Evolutionary conservation across 805 yeast genomes (phyloP), one percentile per base, ranked within the genome.

Genomic region (Yarrowia bubula): DNA sequence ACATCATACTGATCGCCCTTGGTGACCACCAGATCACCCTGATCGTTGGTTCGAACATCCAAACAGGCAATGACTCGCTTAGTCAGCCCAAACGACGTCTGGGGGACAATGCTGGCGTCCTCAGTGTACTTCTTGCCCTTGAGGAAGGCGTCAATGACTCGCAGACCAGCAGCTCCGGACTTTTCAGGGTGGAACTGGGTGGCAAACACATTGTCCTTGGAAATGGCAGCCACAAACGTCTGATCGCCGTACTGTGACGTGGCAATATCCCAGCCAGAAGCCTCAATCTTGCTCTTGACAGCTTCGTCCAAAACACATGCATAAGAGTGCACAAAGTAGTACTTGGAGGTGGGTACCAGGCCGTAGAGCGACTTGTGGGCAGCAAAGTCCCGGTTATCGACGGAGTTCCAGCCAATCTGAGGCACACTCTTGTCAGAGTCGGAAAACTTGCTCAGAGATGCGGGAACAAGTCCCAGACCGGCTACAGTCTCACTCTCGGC

Each of bases 111-210:
- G 4, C 48, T 22, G 1, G 69, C 57, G 3, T 76, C 66, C 8
- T 62, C 66, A 2, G 76, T 70, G 33, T 75, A 46, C 66, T 77
- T 79, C 9, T 75, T 71, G 32, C 81, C 82, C 42, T 81, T 81
- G 70, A 95, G 78, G 73, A 95, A 95, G 32, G 89, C 83, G 66
- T 82, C 82, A 66, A 95, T 82, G 9, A 93, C 85, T 67, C 83
- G 82, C 50, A 95, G 79, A 57, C 99, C 99, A 4, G 97, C 96
- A 22, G 79, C 73, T 11, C 99, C 99, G 3, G 97, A 90, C 75
- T 95, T 95, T 74, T 95, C 99, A n/a, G 99, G 99, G 76, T 95
- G 99, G 76, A 95, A 95, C 75, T 95, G 99, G 0, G 98, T 95
- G 47, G 98, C 97, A 76, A 95, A 90, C 10, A 93, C 79, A 68